Evolutionary conservation across 1,139 yeast genomes (phyloP).

Genomic region (Debaryomyces fabryi): DNA sequence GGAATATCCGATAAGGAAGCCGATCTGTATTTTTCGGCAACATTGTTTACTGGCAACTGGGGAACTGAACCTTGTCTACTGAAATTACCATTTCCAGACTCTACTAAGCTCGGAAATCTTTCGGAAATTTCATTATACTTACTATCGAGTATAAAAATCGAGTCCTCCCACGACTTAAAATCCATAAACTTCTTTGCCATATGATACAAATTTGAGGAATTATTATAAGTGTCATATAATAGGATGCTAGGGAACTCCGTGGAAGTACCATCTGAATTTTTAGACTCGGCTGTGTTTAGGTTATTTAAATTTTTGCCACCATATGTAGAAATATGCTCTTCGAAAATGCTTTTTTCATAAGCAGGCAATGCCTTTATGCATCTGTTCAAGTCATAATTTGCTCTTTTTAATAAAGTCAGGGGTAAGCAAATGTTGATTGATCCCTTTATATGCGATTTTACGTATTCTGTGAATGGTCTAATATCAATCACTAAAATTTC

Average conservation of each 20-base stretch:
- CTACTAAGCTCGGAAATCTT: conserved; percentile 15
- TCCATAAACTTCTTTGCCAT: conserved; percentile 54
- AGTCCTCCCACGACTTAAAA: conserved; percentile 31
- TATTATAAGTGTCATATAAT: conserved; percentile 36
- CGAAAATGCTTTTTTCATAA: conserved; percentile 38
- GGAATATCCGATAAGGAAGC: conserved; percentile 3
- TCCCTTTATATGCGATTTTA: conserved; percentile 50
- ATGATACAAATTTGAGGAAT: conserved; percentile 44
- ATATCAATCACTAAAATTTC: conserved; percentile 60
- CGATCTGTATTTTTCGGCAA: background rate
- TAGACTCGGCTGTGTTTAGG: conserved; percentile 9
- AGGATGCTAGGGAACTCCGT: conserved; percentile 22
- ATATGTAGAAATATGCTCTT: conserved; percentile 18
- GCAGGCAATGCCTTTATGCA: conserved; percentile 60
- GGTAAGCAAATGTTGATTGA: conserved; percentile 77
- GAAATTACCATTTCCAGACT: conserved; percentile 8
- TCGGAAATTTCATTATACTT: conserved; percentile 34
- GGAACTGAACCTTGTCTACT: background rate
- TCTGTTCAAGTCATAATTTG: conserved; percentile 58
- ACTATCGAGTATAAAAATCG: conserved; percentile 36
- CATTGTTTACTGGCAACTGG: background rate
- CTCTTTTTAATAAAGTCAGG: conserved; percentile 72
- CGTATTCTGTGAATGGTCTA: conserved; percentile 68
- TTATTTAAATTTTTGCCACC: conserved; percentile 10
- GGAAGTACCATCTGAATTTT: background rate